A percentile compares a stretch with the other conserved stretches of the same genome.
phyloP scores from a whole-genome alignment of 177 flowering plant genomes.

The Vitis hybrid region DNA sequence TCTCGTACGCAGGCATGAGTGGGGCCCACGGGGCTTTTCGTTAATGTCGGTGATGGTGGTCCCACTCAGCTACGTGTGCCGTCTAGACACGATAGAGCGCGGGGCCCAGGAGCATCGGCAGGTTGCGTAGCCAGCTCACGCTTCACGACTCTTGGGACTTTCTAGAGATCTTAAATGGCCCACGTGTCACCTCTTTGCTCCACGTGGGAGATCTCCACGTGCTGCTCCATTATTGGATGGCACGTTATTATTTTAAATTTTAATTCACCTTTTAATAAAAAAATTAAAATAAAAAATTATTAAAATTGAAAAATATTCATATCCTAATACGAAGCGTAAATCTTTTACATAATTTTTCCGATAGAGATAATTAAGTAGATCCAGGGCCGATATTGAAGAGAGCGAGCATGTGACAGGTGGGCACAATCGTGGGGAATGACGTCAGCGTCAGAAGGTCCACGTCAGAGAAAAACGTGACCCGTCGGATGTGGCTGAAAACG shows the following conservation, averaged over 20 bases:
- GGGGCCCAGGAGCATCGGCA: conserved; percentile 11
- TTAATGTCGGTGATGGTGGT: conserved; percentile 20
- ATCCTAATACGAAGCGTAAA: no score
- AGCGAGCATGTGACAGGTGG: conserved; percentile 17
- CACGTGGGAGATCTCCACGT: conserved; percentile 18
- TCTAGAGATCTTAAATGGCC: conserved; percentile 12
- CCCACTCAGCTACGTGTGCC: conserved; percentile 22
- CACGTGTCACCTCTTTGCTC: conserved; percentile 9
- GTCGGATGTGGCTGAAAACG: conserved; percentile 14
- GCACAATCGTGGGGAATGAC: conserved; percentile 21
- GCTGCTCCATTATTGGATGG: background rate
- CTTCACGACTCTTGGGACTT: conserved; percentile 4
- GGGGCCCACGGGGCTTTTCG: conserved; percentile 21
- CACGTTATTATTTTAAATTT: no score
- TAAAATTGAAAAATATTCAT: no score
- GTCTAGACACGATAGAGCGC: background rate
- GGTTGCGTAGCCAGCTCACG: conserved; percentile 32
- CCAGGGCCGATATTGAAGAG: background rate
- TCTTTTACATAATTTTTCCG: no score
- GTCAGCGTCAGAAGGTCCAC: conserved; percentile 19
- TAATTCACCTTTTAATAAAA: no score
- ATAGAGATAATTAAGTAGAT: background rate
- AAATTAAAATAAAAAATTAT: no score
- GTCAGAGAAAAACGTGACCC: conserved; percentile 15
- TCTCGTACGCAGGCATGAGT: conserved; percentile 1